Evolutionary conservation across 2,329 filamentous ascomycete species (phyloP), one percentile per base, ranked within the genome.

Genomic region (Polychaeton citri): DNA sequence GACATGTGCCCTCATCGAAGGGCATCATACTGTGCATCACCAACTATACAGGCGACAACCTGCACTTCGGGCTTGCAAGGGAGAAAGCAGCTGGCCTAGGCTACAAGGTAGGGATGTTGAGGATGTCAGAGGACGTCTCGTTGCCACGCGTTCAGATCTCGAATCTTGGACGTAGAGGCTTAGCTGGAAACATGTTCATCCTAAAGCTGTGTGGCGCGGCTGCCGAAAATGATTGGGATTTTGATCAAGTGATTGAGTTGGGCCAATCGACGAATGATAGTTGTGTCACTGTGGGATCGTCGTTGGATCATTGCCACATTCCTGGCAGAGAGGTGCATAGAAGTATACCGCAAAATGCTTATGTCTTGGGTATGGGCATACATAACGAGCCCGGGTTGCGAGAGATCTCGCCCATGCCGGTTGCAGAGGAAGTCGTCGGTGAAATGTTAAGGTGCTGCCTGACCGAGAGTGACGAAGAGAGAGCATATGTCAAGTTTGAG

Each of bases 261-360:
- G 64, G 64, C 9, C 53, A 61, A 21, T 43, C 62, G 8, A 62
- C 62, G 4, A 65, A 64, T 42, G 55, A 48, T 13, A 58, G 66
- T 30, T 50, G 68, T 16, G 66, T 68, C 4, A 68, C 65, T 3
- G 67, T 71, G 35, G 68, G 65, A 2, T 63, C 65, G 9, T 65
- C 62, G 34, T 44, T 71, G 12, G 66, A 71, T 45, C 66, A 69
- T 45, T 71, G 67, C 45, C 66, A 70, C 43, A 66, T 71, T 2
- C 67, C 66, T 3, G 67, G 66, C 8, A 46, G 66, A 38, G 60
- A 65, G 21, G 64, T 66, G 5, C 68, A 72, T 38, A 63, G 71
- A 43, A 43, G 47, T 8, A 48, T 59, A n/a, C 52, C 53, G 8
- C 41, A 52, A 15, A 45, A 55, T 21, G 43, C 51, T 1, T 52